These are phyloP conservation scores for Ampelocalamus luodianensis DNA, from an alignment of 176 grass and related monocot genomes.

Conservation along the genomic window DNA sequence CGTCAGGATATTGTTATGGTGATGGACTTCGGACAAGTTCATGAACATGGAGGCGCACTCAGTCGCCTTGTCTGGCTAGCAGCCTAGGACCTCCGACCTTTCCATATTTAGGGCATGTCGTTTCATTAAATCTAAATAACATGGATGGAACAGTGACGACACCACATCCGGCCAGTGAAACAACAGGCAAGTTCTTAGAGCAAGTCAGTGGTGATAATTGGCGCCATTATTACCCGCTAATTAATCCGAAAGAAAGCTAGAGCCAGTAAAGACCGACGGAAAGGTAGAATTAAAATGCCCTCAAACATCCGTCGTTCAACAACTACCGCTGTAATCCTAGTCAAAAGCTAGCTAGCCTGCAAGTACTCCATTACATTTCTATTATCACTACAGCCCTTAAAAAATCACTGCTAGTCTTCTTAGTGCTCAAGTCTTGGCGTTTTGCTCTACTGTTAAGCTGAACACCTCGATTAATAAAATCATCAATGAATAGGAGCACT, in stretches of 20 bases:
- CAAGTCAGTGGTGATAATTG: not conserved
- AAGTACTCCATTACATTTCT: not conserved
- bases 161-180: no score
- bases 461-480: not conserved
- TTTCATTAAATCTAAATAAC: not conserved
- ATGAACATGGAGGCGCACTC: not conserved
- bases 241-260: not conserved
- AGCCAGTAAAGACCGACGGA: not conserved
- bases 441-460: no score
- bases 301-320: not conserved
- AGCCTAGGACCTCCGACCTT: not conserved
- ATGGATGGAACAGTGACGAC: not conserved
- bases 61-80: not conserved
- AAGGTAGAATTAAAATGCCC: not conserved
- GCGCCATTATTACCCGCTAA: not conserved
- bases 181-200: not conserved
- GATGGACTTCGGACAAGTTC: not conserved
- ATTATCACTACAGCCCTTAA: not conserved
- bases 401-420: not conserved
- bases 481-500: no score
- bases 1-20: not conserved
- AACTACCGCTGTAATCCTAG: not conserved
- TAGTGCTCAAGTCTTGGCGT: not conserved
- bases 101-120: not conserved
- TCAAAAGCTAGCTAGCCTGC: constrained; percentile 1